A percentile compares a stretch with the other conserved stretches of the same genome.
These are phyloP conservation scores for Fagus crenata DNA, from an alignment of 306 rosid species.

Conservation along the genomic window DNA sequence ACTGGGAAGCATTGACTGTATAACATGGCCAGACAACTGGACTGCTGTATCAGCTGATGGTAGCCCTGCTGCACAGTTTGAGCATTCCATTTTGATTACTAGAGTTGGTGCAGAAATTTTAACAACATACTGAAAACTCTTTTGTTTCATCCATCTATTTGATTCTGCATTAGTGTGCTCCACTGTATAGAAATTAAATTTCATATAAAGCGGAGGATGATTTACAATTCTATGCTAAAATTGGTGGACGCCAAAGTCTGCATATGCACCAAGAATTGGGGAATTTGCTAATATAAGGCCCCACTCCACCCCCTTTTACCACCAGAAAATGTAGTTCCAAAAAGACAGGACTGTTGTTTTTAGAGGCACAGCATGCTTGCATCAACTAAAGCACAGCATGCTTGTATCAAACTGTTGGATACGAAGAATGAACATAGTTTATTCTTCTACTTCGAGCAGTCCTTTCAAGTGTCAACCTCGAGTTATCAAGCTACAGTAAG, in stretches of 20 bases:
- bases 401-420: not conserved
- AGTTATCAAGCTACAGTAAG: not conserved
- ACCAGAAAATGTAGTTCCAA: too few relatives aligned
- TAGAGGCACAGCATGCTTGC: too few relatives aligned
- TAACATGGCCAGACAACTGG: conserved; percentile 96
- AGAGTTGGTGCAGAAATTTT: conserved; percentile 88
- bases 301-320: not conserved
- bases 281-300: not conserved
- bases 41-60: conserved; percentile 77
- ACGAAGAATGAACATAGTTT: not conserved
- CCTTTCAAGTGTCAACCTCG: not conserved
- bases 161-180: conserved; percentile 4
- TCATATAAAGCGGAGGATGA: not conserved
- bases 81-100: conserved; percentile 90
- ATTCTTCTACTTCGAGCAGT: not conserved
- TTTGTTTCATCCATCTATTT: not conserved
- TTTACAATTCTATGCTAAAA: not conserved
- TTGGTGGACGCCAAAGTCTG: not conserved
- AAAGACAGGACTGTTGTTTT: too few relatives aligned
- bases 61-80: conserved; percentile 90
- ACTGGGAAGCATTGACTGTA: conserved; percentile 68
- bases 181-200: not conserved
- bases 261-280: not conserved
- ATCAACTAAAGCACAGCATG: not conserved
- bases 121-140: conserved; percentile 43